Base-by-base conservation (phyloP, 2,329 filamentous ascomycete species). In the Didymella keratinophila region DNA sequence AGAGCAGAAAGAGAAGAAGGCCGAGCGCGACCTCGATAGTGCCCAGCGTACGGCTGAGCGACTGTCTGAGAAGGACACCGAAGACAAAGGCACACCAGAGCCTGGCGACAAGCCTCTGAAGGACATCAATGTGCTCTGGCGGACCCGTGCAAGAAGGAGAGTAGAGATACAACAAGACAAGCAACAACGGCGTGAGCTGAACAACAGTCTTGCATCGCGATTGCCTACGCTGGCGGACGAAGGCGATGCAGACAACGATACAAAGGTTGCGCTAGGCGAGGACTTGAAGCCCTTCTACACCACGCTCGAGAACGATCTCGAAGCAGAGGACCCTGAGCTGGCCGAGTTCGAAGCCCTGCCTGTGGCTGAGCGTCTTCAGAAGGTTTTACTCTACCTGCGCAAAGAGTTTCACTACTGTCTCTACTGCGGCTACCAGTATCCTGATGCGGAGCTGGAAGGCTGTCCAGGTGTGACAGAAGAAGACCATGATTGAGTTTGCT, bases 371-470 rank as follows among this genome's bases (percentile, higher is more conserved):
- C 86, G 87, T 64, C 78, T 98, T 61, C 78, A 81, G 9, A 86
- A 81, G 66, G 76, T 96, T 14, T 83, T 97, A 10, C 75, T 79
- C 18, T 88, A 91, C 76, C 76, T 99, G 52, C 85, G 95, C 36
- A 81, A 87, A 47, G 84, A 85, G 71, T 86, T 92, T 71, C 78
- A 83, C 43, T 99, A 99, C 74, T 99, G 95, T 79, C 97, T 97
- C 74, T 99, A 93, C 91, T 99, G 95, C 78, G 98, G 97, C 76
- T 90, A 85, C 76, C 81, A 82, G 51, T 99, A 97, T 74, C 85
- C 87, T 0, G 87, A 92, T 70, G 80, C 80, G 34, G 78, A 80
- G 34, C 88, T 97, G 89, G 92, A 95, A 12, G 93, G 91, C 0
- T 99, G 95, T 81, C 94, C 95, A 0, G 95, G 95, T 0, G 55